Conservation (phyloP, 2,329 filamentous ascomycete species). For the Zalaria obscura region DNA sequence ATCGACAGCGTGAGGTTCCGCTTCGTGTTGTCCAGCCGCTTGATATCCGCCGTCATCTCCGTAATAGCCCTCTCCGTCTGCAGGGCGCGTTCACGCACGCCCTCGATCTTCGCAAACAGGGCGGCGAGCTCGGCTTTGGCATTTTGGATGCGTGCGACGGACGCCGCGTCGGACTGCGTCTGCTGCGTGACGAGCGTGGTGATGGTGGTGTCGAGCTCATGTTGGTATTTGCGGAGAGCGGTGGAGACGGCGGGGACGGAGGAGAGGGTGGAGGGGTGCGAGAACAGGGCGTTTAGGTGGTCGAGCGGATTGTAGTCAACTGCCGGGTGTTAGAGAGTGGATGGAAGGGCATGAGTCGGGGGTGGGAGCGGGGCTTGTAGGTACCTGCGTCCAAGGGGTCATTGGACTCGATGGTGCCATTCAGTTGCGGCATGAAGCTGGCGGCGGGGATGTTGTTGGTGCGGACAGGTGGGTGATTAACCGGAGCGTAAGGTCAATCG, state of each 20-base stretch:
- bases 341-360: background rate
- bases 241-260: slow-evolving; percentile 63
- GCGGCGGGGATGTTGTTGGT: too few relatives aligned
- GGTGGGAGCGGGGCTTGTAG: background rate
- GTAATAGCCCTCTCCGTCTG: slow-evolving; percentile 93
- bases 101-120: slow-evolving; percentile 90
- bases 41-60: slow-evolving; percentile 98
- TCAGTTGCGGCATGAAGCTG: background rate
- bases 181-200: slow-evolving; percentile 57
- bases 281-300: slow-evolving; percentile 87
- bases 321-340: slow-evolving; percentile 15
- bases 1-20: slow-evolving; percentile 92
- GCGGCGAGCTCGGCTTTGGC: slow-evolving; percentile 80
- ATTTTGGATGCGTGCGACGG: slow-evolving; percentile 78
- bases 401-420: background rate
- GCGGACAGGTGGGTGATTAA: too few relatives aligned
- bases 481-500: too few relatives aligned
- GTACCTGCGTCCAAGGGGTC: slow-evolving; percentile 5
- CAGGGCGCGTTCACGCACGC: slow-evolving; percentile 73
- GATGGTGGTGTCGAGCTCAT: slow-evolving; percentile 73
- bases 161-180: slow-evolving; percentile 73
- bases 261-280: slow-evolving; percentile 70
- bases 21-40: slow-evolving; percentile 91
- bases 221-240: slow-evolving; percentile 58
- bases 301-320: slow-evolving; percentile 84